These are phyloP conservation scores for Rosa multiflora DNA, from an alignment of 306 rosid genomes.

Conservation along the genomic window DNA sequence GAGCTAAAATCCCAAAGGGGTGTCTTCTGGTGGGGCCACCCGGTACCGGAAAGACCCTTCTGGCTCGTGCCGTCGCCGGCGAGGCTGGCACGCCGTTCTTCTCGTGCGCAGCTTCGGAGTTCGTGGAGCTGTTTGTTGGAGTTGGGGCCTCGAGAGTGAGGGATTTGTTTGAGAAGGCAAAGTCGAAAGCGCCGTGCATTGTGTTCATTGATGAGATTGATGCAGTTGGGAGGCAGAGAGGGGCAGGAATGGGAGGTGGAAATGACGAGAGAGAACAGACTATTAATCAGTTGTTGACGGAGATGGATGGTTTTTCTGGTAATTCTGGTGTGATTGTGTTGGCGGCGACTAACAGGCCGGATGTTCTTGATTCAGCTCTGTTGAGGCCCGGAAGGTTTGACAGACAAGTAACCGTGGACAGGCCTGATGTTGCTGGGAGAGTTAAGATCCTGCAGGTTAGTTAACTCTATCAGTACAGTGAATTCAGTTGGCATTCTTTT, in stretches of 20 bases:
- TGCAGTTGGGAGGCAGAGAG: conserved; percentile 99
- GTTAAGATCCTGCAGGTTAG: conserved; percentile 95
- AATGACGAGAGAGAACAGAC: conserved; percentile 99
- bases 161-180: conserved; percentile 97
- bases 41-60: conserved; percentile 91
- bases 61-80: conserved; percentile 92
- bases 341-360: conserved; percentile 98
- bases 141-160: conserved; percentile 97
- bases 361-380: conserved; percentile 88
- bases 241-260: conserved; percentile 98
- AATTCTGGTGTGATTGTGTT: conserved; percentile 94
- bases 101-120: conserved; percentile 97
- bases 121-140: conserved; percentile 90
- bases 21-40: conserved; percentile 97
- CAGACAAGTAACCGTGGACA: conserved; percentile 93
- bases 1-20: conserved; percentile 97
- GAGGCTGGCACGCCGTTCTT: conserved; percentile 96
- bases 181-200: conserved; percentile 97
- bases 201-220: conserved; percentile 98
- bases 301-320: conserved; percentile 98
- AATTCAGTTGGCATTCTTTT: background rate
- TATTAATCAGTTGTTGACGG: conserved; percentile 93
- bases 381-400: conserved; percentile 94
- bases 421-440: conserved; percentile 98
- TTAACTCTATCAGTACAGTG: background rate